A percentile compares a stretch with the other conserved stretches of the same genome.
These are phyloP conservation scores for Tolypocladium tropicale DNA, from an alignment of 2,329 filamentous ascomycete genomes.

Conservation along the genomic window DNA sequence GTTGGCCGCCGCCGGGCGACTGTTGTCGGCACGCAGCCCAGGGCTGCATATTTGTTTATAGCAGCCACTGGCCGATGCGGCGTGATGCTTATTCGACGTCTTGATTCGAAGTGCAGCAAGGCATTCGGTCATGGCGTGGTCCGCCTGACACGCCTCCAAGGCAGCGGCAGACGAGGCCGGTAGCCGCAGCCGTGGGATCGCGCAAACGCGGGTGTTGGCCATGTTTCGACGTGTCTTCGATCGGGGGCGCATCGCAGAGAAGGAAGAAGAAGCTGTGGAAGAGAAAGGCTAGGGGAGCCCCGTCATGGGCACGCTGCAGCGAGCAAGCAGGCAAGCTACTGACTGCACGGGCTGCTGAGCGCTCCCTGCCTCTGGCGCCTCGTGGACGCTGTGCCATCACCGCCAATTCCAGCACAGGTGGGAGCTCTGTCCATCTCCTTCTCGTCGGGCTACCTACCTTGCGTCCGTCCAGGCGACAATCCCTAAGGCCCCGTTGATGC, in stretches of 20 bases:
- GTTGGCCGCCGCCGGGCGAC: too few relatives aligned
- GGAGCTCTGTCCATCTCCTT: too few relatives aligned
- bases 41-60: neutral
- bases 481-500: too few relatives aligned
- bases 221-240: neutral
- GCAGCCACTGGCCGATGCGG: neutral
- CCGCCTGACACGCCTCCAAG: neutral
- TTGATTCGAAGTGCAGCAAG: neutral
- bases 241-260: neutral
- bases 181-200: neutral
- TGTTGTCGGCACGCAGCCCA: too few relatives aligned
- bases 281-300: neutral
- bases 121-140: neutral
- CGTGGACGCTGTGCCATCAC: neutral
- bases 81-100: neutral
- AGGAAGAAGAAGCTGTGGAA: neutral
- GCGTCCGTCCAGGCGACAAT: too few relatives aligned
- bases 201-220: neutral
- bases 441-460: too few relatives aligned
- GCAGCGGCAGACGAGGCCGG: neutral
- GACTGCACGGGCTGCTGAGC: too few relatives aligned
- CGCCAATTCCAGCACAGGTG: too few relatives aligned
- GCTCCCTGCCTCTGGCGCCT: neutral
- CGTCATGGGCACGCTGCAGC: neutral
- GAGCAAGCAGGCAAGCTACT: too few relatives aligned